Evolutionary conservation across 257 asterid genomes (phyloP).

Genomic region (Solanum pinnatisectum): DNA sequence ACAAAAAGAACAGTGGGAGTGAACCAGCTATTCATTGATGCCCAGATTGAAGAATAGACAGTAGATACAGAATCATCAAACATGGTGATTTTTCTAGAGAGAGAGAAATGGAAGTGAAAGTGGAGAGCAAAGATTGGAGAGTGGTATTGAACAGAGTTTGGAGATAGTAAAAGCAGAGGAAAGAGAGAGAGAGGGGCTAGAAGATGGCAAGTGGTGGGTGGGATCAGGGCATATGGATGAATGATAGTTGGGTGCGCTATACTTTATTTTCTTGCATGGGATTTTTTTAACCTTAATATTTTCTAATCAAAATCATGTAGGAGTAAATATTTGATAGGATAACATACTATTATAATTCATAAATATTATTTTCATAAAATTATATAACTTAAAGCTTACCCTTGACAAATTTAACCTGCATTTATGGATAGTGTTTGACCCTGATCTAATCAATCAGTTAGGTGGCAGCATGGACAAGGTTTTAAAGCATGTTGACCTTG

Average conservation of each 20-base stretch:
- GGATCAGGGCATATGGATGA: conserved; percentile 1
- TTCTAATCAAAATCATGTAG: background rate
- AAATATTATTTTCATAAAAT: background rate
- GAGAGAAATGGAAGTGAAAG: background rate
- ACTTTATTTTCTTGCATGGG: background rate
- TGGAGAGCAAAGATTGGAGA: background rate
- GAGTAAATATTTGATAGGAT: background rate
- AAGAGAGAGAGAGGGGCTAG: background rate
- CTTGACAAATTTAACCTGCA: background rate
- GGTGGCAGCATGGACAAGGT: too few relatives aligned
- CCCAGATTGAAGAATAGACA: conserved; percentile 47
- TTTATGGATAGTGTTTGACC: too few relatives aligned
- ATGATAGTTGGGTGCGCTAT: background rate
- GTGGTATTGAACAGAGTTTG: conserved; percentile 5
- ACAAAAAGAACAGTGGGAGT: conserved; percentile 79
- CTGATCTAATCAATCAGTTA: too few relatives aligned
- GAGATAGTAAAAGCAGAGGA: conserved; percentile 3
- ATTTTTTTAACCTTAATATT: background rate
- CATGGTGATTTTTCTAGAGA: conserved; percentile 21
- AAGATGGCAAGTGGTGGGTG: background rate
- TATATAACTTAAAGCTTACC: background rate
- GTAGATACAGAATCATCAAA: conserved; percentile 58
- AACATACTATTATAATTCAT: background rate
- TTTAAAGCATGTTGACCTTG: too few relatives aligned
- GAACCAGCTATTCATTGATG: conserved; percentile 79